These are phyloP conservation scores for Yamadazyma ubonensis DNA, from an alignment of 805 yeast species.

Conservation along the genomic window DNA sequence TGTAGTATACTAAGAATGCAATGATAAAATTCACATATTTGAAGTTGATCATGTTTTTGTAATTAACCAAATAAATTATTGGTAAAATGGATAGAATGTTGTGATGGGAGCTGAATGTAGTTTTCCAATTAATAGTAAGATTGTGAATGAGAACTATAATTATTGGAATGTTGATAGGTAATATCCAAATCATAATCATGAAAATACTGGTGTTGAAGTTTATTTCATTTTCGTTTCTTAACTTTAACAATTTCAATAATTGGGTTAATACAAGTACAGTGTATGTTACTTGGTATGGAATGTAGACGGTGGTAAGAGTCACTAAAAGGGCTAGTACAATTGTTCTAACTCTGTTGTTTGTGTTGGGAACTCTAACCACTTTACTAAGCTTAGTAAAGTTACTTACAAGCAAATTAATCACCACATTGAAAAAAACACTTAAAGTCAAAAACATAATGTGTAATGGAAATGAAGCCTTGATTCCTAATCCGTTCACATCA, in stretches of 20 bases:
- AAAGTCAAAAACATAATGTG: constrained; percentile 7
- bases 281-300: constrained; percentile 83
- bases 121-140: constrained; percentile 71
- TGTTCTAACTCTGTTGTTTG: constrained; percentile 9
- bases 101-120: constrained; percentile 86
- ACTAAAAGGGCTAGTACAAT: constrained; percentile 9
- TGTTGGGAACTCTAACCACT: constrained; percentile 1
- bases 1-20: constrained; percentile 47
- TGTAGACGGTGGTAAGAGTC: constrained; percentile 36
- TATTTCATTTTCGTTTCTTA: constrained; percentile 27
- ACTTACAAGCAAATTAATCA: neutral
- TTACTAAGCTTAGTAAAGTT: constrained; percentile 3
- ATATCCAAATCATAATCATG: constrained; percentile 69
- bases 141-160: constrained; percentile 81
- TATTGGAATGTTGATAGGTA: constrained; percentile 78
- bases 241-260: constrained; percentile 46
- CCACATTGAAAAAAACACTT: constrained; percentile 5
- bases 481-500: constrained; percentile 4
- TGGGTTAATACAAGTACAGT: constrained; percentile 61
- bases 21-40: constrained; percentile 14
- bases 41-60: constrained; percentile 12
- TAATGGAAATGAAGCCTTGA: constrained; percentile 3
- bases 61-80: constrained; percentile 38
- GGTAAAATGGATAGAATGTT: constrained; percentile 78
- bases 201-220: constrained; percentile 65